Percentiles rank a stretch among this genome's conserved stretches.
Conservation (phyloP, 441 rosid species). For the Syzygium syzygioides region DNA sequence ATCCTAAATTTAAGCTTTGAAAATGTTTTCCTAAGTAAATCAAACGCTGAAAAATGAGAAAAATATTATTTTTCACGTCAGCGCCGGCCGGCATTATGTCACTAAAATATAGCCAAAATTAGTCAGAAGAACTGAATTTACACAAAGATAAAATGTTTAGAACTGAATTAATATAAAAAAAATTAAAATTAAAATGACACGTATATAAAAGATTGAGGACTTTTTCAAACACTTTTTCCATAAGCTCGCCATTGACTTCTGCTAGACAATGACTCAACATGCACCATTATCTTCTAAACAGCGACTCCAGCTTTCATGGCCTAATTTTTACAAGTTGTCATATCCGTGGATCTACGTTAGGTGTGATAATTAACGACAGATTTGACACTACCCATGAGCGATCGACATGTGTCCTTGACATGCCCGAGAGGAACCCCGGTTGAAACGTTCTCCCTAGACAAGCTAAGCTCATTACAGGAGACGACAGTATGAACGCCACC, state of each 20-base stretch:
- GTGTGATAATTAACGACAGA: background rate
- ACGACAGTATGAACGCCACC: background rate
- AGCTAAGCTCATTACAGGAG: background rate
- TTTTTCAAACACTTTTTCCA: too few relatives aligned
- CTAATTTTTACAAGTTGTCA: background rate
- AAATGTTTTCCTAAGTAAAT: too few relatives aligned
- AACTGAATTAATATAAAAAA: too few relatives aligned
- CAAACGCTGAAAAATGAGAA: too few relatives aligned
- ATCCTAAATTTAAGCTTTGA: too few relatives aligned
- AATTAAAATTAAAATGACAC: too few relatives aligned
- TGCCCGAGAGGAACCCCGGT: background rate
- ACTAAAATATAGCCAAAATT: too few relatives aligned
- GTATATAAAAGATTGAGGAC: too few relatives aligned
- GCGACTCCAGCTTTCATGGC: background rate
- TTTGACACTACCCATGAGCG: background rate
- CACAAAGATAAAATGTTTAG: too few relatives aligned
- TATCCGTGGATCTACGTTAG: background rate
- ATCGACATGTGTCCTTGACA: background rate
- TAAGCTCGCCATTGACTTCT: background rate
- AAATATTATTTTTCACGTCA: too few relatives aligned
- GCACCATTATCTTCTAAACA: background rate
- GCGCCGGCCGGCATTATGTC: too few relatives aligned
- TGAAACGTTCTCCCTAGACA: background rate
- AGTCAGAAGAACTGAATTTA: too few relatives aligned
- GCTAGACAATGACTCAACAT: background rate